Percentiles rank a stretch among this genome's conserved stretches.
These are phyloP conservation scores for Microsporum audouinii DNA, from an alignment of 2,329 filamentous ascomycete genomes.

Conservation along the genomic window DNA sequence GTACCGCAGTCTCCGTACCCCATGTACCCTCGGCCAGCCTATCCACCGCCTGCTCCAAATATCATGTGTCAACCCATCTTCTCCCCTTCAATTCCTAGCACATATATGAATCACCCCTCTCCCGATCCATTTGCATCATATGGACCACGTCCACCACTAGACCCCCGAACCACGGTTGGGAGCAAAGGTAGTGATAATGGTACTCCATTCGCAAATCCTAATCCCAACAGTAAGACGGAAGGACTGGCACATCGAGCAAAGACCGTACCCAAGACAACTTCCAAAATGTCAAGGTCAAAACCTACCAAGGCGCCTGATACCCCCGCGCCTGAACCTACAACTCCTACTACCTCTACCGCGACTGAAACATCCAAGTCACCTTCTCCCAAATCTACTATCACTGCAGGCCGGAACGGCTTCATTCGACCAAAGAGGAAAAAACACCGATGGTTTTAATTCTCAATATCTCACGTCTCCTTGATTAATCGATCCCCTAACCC, in stretches of 20 bases:
- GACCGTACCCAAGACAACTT: background rate
- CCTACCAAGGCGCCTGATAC: background rate
- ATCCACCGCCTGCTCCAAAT: slow-evolving; percentile 15
- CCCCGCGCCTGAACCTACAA: background rate
- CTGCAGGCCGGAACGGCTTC: background rate
- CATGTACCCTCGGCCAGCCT: slow-evolving; percentile 11
- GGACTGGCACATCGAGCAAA: background rate
- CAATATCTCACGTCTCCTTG: slow-evolving; percentile 16
- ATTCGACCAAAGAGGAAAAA: background rate
- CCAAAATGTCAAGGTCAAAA: background rate
- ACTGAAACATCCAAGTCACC: slow-evolving; percentile 4
- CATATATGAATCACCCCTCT: slow-evolving; percentile 10
- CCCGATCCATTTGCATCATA: slow-evolving; percentile 12
- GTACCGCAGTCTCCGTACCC: slow-evolving; percentile 12
- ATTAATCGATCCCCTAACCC: background rate
- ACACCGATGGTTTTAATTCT: slow-evolving; percentile 16
- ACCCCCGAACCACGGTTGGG: slow-evolving; percentile 2
- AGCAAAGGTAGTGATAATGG: slow-evolving; percentile 13
- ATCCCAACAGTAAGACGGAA: background rate
- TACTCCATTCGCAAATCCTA: background rate
- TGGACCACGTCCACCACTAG: slow-evolving; percentile 12
- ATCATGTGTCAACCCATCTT: slow-evolving; percentile 18
- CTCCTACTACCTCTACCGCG: background rate
- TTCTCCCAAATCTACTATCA: slow-evolving; percentile 13
- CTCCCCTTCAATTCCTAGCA: slow-evolving; percentile 16